Evolutionary conservation across 164 flowering plant species (phyloP), one percentile per base, ranked within the genome.

Genomic region (Echeveria elegans): DNA sequence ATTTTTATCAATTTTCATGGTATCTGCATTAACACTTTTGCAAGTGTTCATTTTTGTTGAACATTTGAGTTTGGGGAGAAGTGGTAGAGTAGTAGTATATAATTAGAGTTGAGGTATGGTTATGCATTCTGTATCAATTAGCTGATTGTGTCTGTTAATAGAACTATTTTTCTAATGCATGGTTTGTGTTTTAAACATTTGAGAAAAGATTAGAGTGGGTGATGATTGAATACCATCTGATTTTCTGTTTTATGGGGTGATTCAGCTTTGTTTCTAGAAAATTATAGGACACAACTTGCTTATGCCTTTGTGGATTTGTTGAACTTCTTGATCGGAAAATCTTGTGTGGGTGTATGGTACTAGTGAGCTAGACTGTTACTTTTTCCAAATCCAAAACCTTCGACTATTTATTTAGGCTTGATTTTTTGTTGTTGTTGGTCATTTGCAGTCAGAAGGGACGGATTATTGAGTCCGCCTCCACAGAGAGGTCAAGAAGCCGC

Each of bases 371-470:
- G 16, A 14, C 14, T 11, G 47, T 41, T 41, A 41, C 18, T 41
- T 41, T 14, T 8, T 38, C 41, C 41, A 38, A 38, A 41, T 41
- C 16, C 15, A 41, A 41, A 1, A 41, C 47, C 19, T 1, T 15
- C 3, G 16, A 4, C 47, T 43, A 41, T 41, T 14, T 10, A 15
- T 41, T 11, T 41, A 12, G 4, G n/a, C 47, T 31, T 7, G 15
- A 21, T 6, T 64, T 12, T 4, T 10, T 50, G n/a, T 34, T 26
- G 4, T 34, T 30, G 31, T 34, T 58, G 14, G 19, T 45, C 36
- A 63, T 38, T 72, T 66, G 41, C 77, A 94, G 99, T 68, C 76
- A 78, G 10, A 91, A 89, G 65, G 99, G 99, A 24, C 79, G 86
- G 67, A 77, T 91, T 28, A 64, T 73, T 15, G 97, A 91, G 72